Conservation (phyloP, 768 basidiomycete genomes). For the Pleurotus citrinopileatus region DNA sequence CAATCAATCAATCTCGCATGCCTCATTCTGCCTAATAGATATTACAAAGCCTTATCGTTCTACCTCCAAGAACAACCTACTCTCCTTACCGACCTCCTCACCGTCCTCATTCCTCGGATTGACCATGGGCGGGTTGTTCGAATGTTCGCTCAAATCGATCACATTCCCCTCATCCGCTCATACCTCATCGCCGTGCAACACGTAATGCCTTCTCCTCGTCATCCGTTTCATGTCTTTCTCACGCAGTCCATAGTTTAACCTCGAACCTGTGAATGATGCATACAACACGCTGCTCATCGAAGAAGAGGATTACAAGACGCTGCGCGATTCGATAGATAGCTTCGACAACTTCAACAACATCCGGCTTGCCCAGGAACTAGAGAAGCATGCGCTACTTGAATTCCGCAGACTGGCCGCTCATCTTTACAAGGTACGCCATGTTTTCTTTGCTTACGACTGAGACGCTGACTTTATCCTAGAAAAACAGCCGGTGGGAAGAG, state of each 20-base stretch:
- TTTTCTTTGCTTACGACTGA: background rate
- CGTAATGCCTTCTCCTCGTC: constrained; percentile 39
- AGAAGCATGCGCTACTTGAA: constrained; percentile 89
- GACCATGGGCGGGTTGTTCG: constrained; percentile 95
- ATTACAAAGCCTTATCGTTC: constrained; percentile 94
- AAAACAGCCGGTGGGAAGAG: constrained; percentile 95
- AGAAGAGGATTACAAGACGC: constrained; percentile 97
- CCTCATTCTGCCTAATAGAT: constrained; percentile 40
- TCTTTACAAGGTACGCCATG: constrained; percentile 79
- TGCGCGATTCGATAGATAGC: constrained; percentile 96
- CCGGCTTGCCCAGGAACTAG: constrained; percentile 78
- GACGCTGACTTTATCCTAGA: constrained; percentile 40
- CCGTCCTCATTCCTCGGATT: constrained; percentile 89
- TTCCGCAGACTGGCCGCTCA: constrained; percentile 95
- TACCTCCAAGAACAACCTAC: constrained; percentile 94
- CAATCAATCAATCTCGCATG: background rate
- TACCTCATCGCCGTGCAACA: constrained; percentile 98
- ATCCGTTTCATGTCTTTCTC: background rate
- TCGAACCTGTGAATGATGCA: constrained; percentile 96
- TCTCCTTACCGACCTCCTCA: constrained; percentile 88
- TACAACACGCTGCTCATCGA: constrained; percentile 98
- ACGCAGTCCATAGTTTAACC: constrained; percentile 70
- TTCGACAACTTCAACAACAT: constrained; percentile 98
- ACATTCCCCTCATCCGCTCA: constrained; percentile 91
- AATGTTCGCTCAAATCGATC: constrained; percentile 93